Conservation (phyloP, 805 yeast species). For the Danielozyma ontarioensis region DNA sequence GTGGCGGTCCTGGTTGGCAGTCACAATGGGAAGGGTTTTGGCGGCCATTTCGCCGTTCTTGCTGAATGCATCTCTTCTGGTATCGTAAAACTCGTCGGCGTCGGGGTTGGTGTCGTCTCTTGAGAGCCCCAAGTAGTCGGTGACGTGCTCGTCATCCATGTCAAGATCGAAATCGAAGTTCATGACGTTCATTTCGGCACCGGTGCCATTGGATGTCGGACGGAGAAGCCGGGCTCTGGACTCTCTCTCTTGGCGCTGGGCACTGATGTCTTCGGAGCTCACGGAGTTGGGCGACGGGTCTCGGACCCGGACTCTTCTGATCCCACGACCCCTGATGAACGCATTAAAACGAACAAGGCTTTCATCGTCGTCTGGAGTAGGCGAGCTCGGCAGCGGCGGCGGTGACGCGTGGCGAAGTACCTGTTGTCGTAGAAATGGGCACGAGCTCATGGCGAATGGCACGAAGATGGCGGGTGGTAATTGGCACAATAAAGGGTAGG, state of each 20-base stretch:
- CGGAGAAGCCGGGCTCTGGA: not conserved
- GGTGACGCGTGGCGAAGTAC: no score
- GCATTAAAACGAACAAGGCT: conserved; percentile 1
- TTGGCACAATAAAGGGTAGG: not conserved
- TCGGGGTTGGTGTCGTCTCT: conserved; percentile 4
- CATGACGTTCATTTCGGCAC: not conserved
- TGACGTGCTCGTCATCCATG: conserved; percentile 1
- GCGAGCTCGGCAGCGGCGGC: no score
- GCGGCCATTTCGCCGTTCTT: conserved; percentile 3
- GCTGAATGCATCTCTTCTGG: conserved; percentile 1
- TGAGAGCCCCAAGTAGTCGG: not conserved
- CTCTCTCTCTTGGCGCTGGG: not conserved
- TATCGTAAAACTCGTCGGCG: conserved; percentile 7
- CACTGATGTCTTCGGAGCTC: not conserved
- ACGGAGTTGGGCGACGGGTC: not conserved
- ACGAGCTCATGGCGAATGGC: conserved; percentile 1
- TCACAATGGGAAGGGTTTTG: conserved; percentile 5
- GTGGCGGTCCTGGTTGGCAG: not conserved
- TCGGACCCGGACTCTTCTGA: conserved; percentile 1
- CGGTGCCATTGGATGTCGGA: not conserved
- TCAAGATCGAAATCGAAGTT: conserved; percentile 1
- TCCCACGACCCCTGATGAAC: conserved; percentile 3
- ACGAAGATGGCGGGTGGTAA: not conserved
- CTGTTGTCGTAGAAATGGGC: conserved; percentile 4
- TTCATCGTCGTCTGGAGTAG: conserved; percentile 5